Base-by-base conservation (phyloP, 2,329 filamentous ascomycete species). In the Trichophyton mentagrophytes region DNA sequence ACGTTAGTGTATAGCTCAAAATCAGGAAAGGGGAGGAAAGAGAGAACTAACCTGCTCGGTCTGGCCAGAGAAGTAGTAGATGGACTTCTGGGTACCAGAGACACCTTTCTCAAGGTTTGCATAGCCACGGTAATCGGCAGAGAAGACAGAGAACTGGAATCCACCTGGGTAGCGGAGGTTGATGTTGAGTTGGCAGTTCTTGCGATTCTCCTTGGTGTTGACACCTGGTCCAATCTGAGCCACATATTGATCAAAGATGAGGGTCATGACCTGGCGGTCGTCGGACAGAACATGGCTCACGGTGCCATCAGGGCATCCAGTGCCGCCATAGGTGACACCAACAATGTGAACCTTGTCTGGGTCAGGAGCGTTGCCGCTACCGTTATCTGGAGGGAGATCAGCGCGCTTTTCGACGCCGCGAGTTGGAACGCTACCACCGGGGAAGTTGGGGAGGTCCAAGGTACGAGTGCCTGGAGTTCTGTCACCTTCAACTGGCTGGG, bases 111-210 rank as follows among this genome's bases (percentile, higher is more conserved):
- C 73, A 57, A 82, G 72, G 62, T 70, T 65, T 58, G 76, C 76
- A 65, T 80, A 80, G 59, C 79, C 79, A 66, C 79, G 78, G 72
- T 80, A 81, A 64, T 79, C 75, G 65, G 78, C 78, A 61, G 75
- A 76, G 66, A 80, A 74, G 65, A 81, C 69, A 57, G 76, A 79
- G 73, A 78, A 81, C 70, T 80, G 77, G 73, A 78, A 81, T 58
- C 79, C 79, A 60, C 72, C 72, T 13, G 79, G 79, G 66, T 80
- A 80, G 61, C 74, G 68, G 61, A 82, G 71, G 69, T 79, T 74
- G 65, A 81, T 69, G 69, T 80, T 81, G 63, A 81, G 70, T 69
- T 80, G 77, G 72, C 79, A 82, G 71, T 81, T 80, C 73, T 78
- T 78, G 68, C 79, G 77, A 66, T 73, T 71, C 61, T 79, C 72